A percentile compares a stretch with the other conserved stretches of the same genome.
Evolutionary conservation across 1,284 basidiomycete species (phyloP).

Genomic region (Thelephora terrestris): DNA sequence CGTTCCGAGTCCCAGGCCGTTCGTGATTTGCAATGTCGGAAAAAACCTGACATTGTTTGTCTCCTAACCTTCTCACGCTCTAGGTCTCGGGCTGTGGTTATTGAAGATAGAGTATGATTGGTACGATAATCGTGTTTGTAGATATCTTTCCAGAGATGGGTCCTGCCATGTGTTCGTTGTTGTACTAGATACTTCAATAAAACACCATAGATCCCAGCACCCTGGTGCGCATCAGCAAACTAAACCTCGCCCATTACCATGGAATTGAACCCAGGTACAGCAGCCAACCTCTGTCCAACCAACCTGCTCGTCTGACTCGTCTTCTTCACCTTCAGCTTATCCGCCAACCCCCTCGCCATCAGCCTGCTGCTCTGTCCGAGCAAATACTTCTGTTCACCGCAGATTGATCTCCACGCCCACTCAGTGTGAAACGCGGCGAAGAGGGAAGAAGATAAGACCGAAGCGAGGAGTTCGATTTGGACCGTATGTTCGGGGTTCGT

Average conservation of each 20-base stretch:
- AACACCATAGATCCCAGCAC: not conserved
- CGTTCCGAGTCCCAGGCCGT: no score
- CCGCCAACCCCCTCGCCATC: conserved; percentile 52
- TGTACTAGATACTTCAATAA: not conserved
- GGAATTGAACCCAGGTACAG: conserved; percentile 54
- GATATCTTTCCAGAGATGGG: no score
- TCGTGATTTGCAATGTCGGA: conserved; percentile 1
- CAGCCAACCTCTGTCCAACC: conserved; percentile 47
- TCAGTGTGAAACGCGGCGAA: conserved; percentile 60
- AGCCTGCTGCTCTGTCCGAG: conserved; percentile 51
- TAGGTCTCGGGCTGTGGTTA: not conserved
- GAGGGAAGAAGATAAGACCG: conserved; percentile 51
- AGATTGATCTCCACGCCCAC: conserved; percentile 46
- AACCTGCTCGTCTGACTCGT: conserved; percentile 39
- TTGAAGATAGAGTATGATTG: not conserved
- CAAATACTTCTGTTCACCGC: conserved; percentile 35
- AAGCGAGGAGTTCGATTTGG: conserved; percentile 48
- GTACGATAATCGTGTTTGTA: not conserved
- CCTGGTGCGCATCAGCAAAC: no score
- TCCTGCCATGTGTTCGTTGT: no score
- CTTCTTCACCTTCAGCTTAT: conserved; percentile 42
- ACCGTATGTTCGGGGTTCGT: conserved; percentile 36
- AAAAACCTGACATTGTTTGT: not conserved
- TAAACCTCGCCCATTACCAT: conserved; percentile 41
- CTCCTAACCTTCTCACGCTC: not conserved